Base-by-base conservation (phyloP, 176 grass and related monocot genomes). In the Rhipidocladum racemiflorum region DNA sequence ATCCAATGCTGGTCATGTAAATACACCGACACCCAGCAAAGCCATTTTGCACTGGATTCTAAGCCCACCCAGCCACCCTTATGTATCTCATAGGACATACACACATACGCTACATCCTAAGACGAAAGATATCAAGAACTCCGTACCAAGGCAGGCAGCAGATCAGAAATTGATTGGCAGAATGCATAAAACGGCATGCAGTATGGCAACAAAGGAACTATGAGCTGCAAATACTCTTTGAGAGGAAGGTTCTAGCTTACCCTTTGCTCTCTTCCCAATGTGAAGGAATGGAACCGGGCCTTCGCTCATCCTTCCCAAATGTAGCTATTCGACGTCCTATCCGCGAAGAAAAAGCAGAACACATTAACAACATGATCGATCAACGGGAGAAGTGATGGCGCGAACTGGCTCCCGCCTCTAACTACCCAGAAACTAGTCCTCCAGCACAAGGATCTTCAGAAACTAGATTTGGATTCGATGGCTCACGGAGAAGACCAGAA, bases 231-330 rank as follows among this genome's bases (percentile, higher is more conserved):
- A 61, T 1, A 35, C 7, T 18, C n/a, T 71, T n/a, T 24, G 5
- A 62, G 61, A 64, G n/a, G 42, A 64, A 44, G 75, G 9, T 13
- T 21, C 3, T 24, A 23, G 8, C 62, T 67, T 85, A 57, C 94
- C 94, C 88, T 68, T 97, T 61, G 89, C 87, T 83, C 44, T 82
- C 89, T 90, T 97, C 65, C 91, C 94, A 15, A 94, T 86, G 55
- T 87, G 84, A 27, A 23, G 34, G 64, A 97, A 97, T 0, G 85
- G 91, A 68, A 35, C 61, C 30, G 94, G 91, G 34, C 91, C 94
- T 75, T 90, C 81, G 65, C 65, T 87, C 94, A 97, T 97, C 65
- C 82, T 90, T 86, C 70, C 74, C n/a, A 5, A 28, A 72, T 27
- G 65, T 14, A 83, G 25, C 45, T 63, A 2, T 20, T 46, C 40